Conservation (phyloP, 345 rosid species). For the Acer yangbiense region DNA sequence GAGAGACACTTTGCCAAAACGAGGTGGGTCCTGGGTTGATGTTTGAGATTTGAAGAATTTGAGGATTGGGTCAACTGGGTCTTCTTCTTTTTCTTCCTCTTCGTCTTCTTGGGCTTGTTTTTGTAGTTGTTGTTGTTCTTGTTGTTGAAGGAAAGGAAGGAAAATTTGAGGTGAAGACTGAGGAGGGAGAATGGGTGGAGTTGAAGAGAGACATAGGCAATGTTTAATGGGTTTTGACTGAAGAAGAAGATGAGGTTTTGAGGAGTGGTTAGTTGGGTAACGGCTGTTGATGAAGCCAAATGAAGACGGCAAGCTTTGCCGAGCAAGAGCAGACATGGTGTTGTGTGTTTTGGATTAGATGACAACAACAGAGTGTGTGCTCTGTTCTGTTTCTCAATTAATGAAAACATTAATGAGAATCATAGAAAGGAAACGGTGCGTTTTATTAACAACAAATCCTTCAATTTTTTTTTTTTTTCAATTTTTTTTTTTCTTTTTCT, state of each 20-base stretch:
- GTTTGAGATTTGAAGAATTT: conserved; percentile 66
- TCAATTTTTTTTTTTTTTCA: no score
- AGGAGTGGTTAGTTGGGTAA: not conserved
- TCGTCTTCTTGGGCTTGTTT: conserved; percentile 6
- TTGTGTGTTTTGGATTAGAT: not conserved
- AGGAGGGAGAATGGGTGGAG: conserved; percentile 32
- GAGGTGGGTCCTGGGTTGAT: conserved; percentile 49
- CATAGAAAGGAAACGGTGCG: conserved; percentile 1
- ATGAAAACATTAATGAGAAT: not conserved
- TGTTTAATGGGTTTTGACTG: conserved; percentile 25
- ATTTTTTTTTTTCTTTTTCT: no score
- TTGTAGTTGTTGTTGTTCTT: not conserved
- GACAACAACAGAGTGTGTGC: not conserved
- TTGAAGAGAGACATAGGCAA: conserved; percentile 32
- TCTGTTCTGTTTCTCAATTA: not conserved
- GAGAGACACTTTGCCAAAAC: conserved; percentile 51
- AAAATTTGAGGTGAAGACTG: conserved; percentile 55
- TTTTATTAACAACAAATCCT: not conserved
- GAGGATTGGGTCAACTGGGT: conserved; percentile 55
- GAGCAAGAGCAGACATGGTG: conserved; percentile 14
- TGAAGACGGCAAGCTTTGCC: conserved; percentile 11
- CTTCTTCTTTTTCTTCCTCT: conserved; percentile 28
- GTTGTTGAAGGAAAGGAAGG: conserved; percentile 48
- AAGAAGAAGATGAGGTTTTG: conserved; percentile 20
- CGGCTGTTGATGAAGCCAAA: conserved; percentile 9